These are phyloP conservation scores for Eimeria tenella DNA, from an alignment of 169 alveolate species.

Conservation along the genomic window DNA sequence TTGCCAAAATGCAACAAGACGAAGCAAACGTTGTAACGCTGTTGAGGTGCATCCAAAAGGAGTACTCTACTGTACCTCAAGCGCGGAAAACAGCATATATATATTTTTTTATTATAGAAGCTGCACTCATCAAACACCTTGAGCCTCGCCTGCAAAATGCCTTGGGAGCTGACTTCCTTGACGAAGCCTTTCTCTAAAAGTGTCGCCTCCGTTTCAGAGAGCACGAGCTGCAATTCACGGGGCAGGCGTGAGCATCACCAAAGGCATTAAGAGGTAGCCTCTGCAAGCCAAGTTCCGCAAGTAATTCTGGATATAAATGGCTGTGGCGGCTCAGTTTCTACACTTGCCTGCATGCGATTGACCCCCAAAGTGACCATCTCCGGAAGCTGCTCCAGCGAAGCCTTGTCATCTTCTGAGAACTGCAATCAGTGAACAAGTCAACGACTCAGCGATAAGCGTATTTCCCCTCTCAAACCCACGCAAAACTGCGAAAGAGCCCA, in stretches of 20 bases:
- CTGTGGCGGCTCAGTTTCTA: neutral
- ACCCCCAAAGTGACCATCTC: slow-evolving; percentile 53
- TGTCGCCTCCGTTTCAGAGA: slow-evolving; percentile 26
- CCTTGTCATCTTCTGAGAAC: slow-evolving; percentile 47
- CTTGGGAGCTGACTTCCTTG: slow-evolving; percentile 45
- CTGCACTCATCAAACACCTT: neutral
- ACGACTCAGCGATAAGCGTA: too few species aligned
- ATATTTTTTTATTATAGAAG: neutral
- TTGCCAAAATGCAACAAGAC: too few species aligned
- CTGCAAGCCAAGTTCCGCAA: neutral
- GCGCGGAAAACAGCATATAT: too few species aligned
- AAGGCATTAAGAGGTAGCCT: too few species aligned
- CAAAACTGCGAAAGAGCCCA: too few species aligned
- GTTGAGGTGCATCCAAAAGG: too few species aligned
- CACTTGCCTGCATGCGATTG: slow-evolving; percentile 57
- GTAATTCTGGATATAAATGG: neutral
- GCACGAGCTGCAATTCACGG: slow-evolving; percentile 5
- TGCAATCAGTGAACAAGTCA: neutral
- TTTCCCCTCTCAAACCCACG: too few species aligned
- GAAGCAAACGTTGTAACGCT: too few species aligned
- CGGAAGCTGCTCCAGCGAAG: slow-evolving; percentile 30
- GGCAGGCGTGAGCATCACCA: too few species aligned
- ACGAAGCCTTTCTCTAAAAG: slow-evolving; percentile 42
- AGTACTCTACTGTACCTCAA: too few species aligned
- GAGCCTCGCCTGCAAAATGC: slow-evolving; percentile 32